phyloP scores from a whole-genome alignment of 257 asterid genomes.

The Nicotiana knightiana region DNA sequence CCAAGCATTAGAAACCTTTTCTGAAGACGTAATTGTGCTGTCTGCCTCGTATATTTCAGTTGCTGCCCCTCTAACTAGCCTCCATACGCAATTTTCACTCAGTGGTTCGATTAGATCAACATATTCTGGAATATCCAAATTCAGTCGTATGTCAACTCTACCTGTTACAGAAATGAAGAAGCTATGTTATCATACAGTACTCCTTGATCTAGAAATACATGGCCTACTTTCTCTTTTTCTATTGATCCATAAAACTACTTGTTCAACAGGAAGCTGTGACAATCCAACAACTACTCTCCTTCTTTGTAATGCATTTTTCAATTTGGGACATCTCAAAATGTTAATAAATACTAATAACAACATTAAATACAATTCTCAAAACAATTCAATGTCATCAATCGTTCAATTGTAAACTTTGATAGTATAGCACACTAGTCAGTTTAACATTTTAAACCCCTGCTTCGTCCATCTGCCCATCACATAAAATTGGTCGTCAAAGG shows the following conservation, averaged over 20 bases:
- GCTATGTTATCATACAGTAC: background rate
- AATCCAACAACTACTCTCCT: background rate
- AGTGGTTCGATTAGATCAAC: conserved; percentile 67
- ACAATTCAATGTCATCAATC: background rate
- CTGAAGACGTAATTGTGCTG: conserved; percentile 35
- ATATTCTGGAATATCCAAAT: conserved; percentile 50
- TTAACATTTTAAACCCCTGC: background rate
- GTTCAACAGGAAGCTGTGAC: background rate
- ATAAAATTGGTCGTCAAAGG: background rate
- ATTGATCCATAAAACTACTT: background rate
- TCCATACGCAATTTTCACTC: conserved; percentile 68
- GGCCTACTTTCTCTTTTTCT: background rate
- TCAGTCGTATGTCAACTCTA: conserved; percentile 51
- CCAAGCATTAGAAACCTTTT: conserved; percentile 37
- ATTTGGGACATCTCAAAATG: background rate
- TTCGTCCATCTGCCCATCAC: background rate
- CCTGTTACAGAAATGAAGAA: conserved; percentile 41
- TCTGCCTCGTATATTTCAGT: conserved; percentile 57
- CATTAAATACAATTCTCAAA: background rate
- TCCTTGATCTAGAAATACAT: background rate
- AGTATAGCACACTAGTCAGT: background rate
- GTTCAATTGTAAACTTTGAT: background rate
- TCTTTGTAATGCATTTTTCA: background rate
- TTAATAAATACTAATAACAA: background rate
- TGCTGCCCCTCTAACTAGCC: conserved; percentile 89